Evolutionary conservation across 768 basidiomycete genomes (phyloP).

Genomic region (Candolleomyces eurysporus): DNA sequence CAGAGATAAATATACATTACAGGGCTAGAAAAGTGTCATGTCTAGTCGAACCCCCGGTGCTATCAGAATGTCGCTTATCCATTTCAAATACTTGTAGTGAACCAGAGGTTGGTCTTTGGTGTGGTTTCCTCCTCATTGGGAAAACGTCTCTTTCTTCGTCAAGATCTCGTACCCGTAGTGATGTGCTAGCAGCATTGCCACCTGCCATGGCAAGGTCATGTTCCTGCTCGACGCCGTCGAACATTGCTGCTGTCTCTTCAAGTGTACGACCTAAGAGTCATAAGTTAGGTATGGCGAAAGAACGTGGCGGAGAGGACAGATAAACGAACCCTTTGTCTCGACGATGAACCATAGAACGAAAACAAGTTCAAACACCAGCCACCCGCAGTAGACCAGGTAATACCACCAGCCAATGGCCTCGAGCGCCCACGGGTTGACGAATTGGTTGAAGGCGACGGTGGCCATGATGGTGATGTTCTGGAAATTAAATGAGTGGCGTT

Average conservation of each 20-base stretch:
- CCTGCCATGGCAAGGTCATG: slow-evolving; percentile 44
- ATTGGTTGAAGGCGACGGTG: slow-evolving; percentile 75
- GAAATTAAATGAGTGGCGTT: slow-evolving; percentile 7
- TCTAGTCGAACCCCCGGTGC: slow-evolving; percentile 5
- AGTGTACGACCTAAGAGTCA: slow-evolving; percentile 51
- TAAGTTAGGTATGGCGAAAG: slow-evolving; percentile 5
- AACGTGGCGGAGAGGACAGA: not conserved
- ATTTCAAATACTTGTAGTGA: slow-evolving; percentile 7
- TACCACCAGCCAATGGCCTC: slow-evolving; percentile 56
- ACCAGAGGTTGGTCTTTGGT: slow-evolving; percentile 1
- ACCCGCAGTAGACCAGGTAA: slow-evolving; percentile 63
- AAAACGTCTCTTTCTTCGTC: slow-evolving; percentile 8
- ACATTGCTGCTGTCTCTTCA: slow-evolving; percentile 72
- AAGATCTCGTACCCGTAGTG: slow-evolving; percentile 15
- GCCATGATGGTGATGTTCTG: slow-evolving; percentile 64
- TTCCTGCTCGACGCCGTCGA: slow-evolving; percentile 57
- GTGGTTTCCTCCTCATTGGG: slow-evolving; percentile 4
- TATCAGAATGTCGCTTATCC: slow-evolving; percentile 9
- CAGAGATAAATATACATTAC: slow-evolving; percentile 5
- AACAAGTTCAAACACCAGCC: slow-evolving; percentile 58
- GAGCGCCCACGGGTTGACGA: slow-evolving; percentile 77
- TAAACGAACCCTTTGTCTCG: slow-evolving; percentile 56
- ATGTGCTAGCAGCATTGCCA: slow-evolving; percentile 45
- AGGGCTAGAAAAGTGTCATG: slow-evolving; percentile 7
- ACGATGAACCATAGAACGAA: slow-evolving; percentile 56